phyloP scores from a whole-genome alignment of 768 basidiomycete species.

The Auricularia auricula-judae region DNA sequence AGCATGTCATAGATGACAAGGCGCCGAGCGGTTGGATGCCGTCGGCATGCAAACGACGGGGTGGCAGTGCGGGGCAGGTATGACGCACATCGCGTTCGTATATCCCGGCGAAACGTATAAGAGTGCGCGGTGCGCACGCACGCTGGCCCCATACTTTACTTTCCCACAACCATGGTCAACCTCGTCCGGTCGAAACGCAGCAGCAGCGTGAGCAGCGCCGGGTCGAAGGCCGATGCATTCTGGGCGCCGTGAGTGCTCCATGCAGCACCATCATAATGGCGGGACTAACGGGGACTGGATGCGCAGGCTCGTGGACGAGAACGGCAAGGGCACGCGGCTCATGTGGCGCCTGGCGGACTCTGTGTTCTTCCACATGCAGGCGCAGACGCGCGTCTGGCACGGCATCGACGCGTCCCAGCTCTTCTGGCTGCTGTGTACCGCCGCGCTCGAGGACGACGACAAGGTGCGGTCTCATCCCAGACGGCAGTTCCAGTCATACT shows the following conservation, averaged over 20 bases:
- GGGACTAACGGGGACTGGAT: neutral
- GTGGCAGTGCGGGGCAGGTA: neutral
- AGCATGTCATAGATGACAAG: neutral
- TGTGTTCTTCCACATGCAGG: conserved; percentile 1
- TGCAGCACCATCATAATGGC: neutral
- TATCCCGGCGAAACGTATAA: neutral
- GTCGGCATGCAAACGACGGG: neutral
- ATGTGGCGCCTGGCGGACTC: conserved; percentile 1
- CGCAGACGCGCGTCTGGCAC: neutral
- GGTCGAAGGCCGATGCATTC: neutral
- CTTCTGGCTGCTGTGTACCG: neutral
- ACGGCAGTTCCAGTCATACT: neutral
- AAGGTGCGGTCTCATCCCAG: neutral
- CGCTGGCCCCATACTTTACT: neutral
- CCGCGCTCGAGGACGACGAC: neutral
- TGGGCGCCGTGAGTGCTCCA: neutral
- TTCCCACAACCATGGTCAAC: neutral
- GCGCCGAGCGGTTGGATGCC: neutral
- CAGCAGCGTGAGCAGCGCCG: neutral
- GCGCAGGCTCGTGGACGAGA: neutral
- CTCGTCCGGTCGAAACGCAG: neutral
- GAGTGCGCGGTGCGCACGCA: neutral
- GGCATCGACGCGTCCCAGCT: conserved; percentile 1
- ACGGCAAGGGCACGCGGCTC: neutral
- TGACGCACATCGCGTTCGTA: neutral